Conservation (phyloP, 352 stramenopile species). For the Pythium rhizo-oryzae region DNA sequence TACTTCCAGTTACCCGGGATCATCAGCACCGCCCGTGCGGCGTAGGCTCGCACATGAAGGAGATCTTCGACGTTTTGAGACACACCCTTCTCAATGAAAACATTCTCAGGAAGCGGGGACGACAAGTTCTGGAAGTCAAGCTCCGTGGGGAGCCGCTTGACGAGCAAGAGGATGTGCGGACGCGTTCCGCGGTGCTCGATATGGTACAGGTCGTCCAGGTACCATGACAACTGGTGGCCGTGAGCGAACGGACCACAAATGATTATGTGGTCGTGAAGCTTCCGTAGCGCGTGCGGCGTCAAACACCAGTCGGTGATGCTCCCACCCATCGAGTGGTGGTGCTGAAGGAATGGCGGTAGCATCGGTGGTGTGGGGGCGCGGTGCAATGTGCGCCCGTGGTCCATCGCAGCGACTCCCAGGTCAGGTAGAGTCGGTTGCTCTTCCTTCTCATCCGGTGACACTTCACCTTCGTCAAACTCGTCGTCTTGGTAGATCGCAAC, state of each 20-base stretch:
- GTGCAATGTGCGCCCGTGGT: neutral
- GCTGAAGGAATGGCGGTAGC: constrained; percentile 21
- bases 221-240: constrained; percentile 41
- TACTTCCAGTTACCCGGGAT: constrained; percentile 50
- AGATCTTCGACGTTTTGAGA: constrained; percentile 60
- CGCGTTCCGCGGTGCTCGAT: constrained; percentile 24
- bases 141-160: constrained; percentile 42
- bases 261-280: constrained; percentile 42
- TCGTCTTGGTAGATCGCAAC: constrained; percentile 3
- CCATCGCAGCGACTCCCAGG: constrained; percentile 1
- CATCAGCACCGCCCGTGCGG: constrained; percentile 50
- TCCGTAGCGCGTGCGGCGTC: constrained; percentile 13
- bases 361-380: constrained; percentile 11
- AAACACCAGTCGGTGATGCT: constrained; percentile 32
- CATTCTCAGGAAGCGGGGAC: constrained; percentile 36
- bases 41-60: constrained; percentile 45
- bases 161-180: constrained; percentile 39
- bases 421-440: neutral
- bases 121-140: constrained; percentile 37
- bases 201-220: constrained; percentile 46
- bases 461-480: neutral
- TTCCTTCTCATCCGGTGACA: neutral
- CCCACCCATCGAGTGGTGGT: constrained; percentile 22
- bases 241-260: constrained; percentile 51
- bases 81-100: constrained; percentile 47